These are phyloP conservation scores for Vitis rupestris DNA, from an alignment of 164 flowering plant species.

Conservation along the genomic window DNA sequence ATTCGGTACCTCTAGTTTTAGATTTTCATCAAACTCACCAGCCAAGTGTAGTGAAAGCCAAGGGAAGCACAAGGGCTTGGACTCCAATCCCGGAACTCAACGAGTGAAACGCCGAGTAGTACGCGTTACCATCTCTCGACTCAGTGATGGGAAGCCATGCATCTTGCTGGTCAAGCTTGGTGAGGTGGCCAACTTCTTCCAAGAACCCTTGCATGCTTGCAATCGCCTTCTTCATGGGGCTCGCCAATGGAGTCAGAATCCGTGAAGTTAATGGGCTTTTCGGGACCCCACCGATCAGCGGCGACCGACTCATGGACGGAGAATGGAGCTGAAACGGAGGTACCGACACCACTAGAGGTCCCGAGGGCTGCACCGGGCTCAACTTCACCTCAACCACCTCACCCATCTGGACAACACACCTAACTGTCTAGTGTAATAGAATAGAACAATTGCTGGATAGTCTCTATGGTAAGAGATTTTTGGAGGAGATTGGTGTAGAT, in stretches of 20 bases:
- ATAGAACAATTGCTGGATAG: too few species aligned
- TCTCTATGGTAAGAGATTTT: too few species aligned
- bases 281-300: constrained; percentile 1
- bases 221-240: constrained; percentile 58
- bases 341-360: background rate
- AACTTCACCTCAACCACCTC: too few species aligned
- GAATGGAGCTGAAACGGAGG: constrained; percentile 21
- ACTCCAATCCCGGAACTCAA: constrained; percentile 47
- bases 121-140: constrained; percentile 44
- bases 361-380: too few species aligned
- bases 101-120: constrained; percentile 45
- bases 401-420: too few species aligned
- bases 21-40: constrained; percentile 27
- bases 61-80: constrained; percentile 50
- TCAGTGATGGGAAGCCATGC: constrained; percentile 57
- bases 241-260: constrained; percentile 43
- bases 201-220: constrained; percentile 41
- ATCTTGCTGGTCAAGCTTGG: constrained; percentile 55
- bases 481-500: too few species aligned
- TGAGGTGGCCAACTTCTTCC: constrained; percentile 55
- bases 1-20: background rate
- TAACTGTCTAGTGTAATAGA: too few species aligned
- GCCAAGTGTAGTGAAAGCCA: constrained; percentile 42
- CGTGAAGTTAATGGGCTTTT: constrained; percentile 27
- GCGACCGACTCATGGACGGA: constrained; percentile 5